Conservation (phyloP, 257 asterid genomes). For the Capsicum baccatum region DNA sequence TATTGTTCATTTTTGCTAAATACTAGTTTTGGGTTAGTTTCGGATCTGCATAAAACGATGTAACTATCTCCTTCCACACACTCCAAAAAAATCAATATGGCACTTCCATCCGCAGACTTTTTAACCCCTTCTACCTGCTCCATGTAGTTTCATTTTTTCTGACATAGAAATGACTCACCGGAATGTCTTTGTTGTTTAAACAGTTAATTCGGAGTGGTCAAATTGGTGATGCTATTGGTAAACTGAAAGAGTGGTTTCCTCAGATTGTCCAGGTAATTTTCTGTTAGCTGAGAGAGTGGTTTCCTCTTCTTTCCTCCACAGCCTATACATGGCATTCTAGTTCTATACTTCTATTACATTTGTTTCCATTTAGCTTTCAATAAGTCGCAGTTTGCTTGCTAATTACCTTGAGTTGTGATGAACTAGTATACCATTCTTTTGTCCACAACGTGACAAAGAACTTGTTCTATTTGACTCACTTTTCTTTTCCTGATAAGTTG, state of each 20-base stretch:
- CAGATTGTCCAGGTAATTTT: constrained; percentile 76
- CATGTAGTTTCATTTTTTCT: constrained; percentile 20
- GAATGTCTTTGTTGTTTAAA: constrained; percentile 35
- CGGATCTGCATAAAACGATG: not conserved
- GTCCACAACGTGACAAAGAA: constrained; percentile 2
- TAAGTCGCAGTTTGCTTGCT: not conserved
- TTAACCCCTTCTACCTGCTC: constrained; percentile 1
- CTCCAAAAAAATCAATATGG: not conserved
- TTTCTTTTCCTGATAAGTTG: constrained; percentile 22
- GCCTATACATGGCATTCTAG: constrained; percentile 18
- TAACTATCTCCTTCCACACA: not conserved
- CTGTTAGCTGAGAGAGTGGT: not conserved
- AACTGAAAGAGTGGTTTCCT: constrained; percentile 73
- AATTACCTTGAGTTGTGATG: not conserved
- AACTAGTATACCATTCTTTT: constrained; percentile 8
- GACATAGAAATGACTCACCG: not conserved
- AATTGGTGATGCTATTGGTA: constrained; percentile 69
- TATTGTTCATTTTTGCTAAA: constrained; percentile 9
- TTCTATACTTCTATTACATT: not conserved
- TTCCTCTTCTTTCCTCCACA: not conserved
- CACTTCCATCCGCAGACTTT: not conserved
- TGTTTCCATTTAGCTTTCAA: not conserved
- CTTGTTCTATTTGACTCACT: constrained; percentile 9
- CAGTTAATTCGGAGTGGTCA: constrained; percentile 83
- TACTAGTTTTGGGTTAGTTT: not conserved